Conservation (phyloP, 306 rosid genomes). For the Senna tora region DNA sequence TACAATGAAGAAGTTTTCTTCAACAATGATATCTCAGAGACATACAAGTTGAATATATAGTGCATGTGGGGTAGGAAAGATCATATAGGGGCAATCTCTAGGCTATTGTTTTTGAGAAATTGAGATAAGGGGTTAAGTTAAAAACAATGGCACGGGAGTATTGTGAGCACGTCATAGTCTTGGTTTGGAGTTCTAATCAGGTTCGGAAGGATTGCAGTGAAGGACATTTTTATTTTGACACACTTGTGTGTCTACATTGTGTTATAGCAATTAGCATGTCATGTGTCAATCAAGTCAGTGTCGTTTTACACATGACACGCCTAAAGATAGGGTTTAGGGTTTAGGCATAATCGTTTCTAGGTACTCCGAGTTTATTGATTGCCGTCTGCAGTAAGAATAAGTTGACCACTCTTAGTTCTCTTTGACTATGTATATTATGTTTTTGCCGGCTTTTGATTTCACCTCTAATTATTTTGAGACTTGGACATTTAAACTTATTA, state of each 20-base stretch:
- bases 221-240: no score
- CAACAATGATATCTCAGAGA: background rate
- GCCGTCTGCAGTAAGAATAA: background rate
- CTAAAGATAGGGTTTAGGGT: no score
- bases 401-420: background rate
- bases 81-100: background rate
- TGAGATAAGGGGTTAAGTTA: background rate
- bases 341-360: no score
- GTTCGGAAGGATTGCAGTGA: background rate
- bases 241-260: no score
- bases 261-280: no score
- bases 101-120: background rate
- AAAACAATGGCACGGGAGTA: background rate
- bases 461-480: slow-evolving; percentile 4
- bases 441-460: slow-evolving; percentile 12
- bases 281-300: no score
- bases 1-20: background rate
- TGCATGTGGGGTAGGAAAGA: background rate
- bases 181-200: background rate
- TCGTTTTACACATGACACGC: no score
- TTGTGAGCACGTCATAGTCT: background rate
- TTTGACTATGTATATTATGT: background rate
- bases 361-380: no score
- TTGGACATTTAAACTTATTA: slow-evolving; percentile 6
- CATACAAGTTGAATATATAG: background rate